Conservation (phyloP, 2,329 filamentous ascomycete species). For the Penicillium janthinellum region DNA sequence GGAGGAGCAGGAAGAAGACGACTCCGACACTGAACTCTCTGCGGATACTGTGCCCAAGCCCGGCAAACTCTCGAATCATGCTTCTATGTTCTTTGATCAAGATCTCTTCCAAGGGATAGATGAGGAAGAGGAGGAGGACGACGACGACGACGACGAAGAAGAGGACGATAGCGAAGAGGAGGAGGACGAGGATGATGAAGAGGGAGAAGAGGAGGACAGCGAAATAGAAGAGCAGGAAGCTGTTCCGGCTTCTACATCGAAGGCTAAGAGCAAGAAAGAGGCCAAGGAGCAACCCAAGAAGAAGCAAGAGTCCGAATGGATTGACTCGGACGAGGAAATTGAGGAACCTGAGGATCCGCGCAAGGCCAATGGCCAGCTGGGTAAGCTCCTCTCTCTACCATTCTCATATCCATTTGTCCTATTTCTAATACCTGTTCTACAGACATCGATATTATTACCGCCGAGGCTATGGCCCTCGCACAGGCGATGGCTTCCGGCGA, state of each 20-base stretch:
- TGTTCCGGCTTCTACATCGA: constrained; percentile 15
- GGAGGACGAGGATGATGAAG: constrained; percentile 42
- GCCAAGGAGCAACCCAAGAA: constrained; percentile 12
- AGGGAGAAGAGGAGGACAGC: constrained; percentile 28
- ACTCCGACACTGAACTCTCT: constrained; percentile 9
- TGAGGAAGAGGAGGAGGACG: constrained; percentile 63
- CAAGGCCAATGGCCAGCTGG: constrained; percentile 47
- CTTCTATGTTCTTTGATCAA: constrained; percentile 87
- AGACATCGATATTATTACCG: constrained; percentile 99
- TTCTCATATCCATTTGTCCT: constrained; percentile 20
- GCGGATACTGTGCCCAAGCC: constrained; percentile 38
- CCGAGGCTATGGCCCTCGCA: constrained; percentile 96
- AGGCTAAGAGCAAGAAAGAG: constrained; percentile 27
- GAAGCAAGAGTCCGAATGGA: constrained; percentile 29
- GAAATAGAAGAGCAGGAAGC: constrained; percentile 20
- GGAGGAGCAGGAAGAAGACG: constrained; percentile 58
- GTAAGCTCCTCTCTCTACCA: constrained; percentile 32
- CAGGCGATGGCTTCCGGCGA: constrained; percentile 87
- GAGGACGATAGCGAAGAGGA: constrained; percentile 33
- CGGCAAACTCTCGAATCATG: constrained; percentile 75
- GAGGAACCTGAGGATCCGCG: constrained; percentile 42
- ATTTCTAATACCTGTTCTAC: constrained; percentile 30
- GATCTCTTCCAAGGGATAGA: constrained; percentile 88
- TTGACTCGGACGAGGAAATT: constrained; percentile 41
- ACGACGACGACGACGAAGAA: constrained; percentile 43